These are phyloP conservation scores for Sindora glabra DNA, from an alignment of 306 rosid genomes.

Conservation along the genomic window DNA sequence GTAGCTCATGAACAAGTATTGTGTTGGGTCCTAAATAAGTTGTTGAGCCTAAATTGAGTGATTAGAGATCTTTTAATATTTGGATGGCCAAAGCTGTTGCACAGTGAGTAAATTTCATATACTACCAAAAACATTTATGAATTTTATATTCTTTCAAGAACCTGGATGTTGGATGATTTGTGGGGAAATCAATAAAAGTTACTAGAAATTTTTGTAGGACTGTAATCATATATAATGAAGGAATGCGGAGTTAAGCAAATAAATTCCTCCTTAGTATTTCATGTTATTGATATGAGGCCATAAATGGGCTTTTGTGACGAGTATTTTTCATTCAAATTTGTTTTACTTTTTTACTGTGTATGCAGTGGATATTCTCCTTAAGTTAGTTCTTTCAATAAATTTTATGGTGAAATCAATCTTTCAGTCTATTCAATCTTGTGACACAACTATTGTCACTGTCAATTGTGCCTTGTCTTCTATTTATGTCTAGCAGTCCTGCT, in stretches of 20 bases:
- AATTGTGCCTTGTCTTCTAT: not conserved
- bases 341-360: not conserved
- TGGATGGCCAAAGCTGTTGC: not conserved
- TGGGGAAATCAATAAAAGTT: not conserved
- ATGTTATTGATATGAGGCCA: not conserved
- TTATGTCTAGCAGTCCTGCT: not conserved
- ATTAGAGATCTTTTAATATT: not conserved
- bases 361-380: conserved; percentile 5
- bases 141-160: conserved; percentile 3
- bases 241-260: not conserved
- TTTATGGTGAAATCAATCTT: too few relatives aligned
- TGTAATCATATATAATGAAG: not conserved
- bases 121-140: not conserved
- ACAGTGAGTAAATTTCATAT: conserved; percentile 1
- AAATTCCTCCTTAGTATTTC: not conserved
- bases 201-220: too few relatives aligned
- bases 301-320: not conserved
- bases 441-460: not conserved
- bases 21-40: not conserved
- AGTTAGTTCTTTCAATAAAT: too few relatives aligned
- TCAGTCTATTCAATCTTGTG: too few relatives aligned
- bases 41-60: conserved; percentile 4
- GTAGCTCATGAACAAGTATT: not conserved
- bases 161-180: not conserved
- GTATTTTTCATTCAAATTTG: not conserved